Conservation (phyloP, 2,329 filamentous ascomycete genomes). For the Botrytis tulipae region DNA sequence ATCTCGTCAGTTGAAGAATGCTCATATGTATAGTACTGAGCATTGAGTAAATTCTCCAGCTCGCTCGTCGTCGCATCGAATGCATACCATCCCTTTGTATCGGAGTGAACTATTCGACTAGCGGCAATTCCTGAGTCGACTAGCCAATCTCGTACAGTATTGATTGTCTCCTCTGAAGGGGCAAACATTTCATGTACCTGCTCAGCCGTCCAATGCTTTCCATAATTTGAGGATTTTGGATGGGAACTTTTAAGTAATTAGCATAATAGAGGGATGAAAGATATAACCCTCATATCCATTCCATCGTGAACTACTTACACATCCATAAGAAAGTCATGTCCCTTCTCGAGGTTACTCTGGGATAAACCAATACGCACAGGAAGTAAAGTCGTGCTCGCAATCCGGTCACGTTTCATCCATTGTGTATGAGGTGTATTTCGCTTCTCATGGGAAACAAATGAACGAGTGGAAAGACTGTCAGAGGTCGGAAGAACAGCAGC, state of each 20-base stretch:
- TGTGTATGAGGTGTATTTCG: constrained; percentile 18
- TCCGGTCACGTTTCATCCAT: constrained; percentile 27
- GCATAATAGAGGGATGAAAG: neutral
- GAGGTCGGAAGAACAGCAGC: constrained; percentile 8
- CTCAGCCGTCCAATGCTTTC: constrained; percentile 39
- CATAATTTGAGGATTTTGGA: constrained; percentile 38
- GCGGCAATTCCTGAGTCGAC: constrained; percentile 37
- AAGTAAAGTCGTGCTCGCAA: constrained; percentile 31
- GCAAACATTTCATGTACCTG: constrained; percentile 39
- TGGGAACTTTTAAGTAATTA: constrained; percentile 29
- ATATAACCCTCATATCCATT: neutral
- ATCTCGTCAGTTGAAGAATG: constrained; percentile 34
- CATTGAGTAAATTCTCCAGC: constrained; percentile 39
- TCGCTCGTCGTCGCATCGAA: constrained; percentile 40
- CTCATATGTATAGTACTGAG: constrained; percentile 40
- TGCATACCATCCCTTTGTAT: constrained; percentile 40
- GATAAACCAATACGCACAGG: constrained; percentile 47
- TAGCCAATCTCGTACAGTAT: constrained; percentile 40
- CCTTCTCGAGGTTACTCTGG: constrained; percentile 46
- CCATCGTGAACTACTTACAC: constrained; percentile 24
- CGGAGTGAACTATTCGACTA: constrained; percentile 38
- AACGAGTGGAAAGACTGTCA: neutral
- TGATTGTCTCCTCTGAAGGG: constrained; percentile 37
- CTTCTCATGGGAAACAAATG: constrained; percentile 26
- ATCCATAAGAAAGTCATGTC: constrained; percentile 45